Conservation (phyloP, 2,329 filamentous ascomycete species). For the Alternaria consortialis region DNA sequence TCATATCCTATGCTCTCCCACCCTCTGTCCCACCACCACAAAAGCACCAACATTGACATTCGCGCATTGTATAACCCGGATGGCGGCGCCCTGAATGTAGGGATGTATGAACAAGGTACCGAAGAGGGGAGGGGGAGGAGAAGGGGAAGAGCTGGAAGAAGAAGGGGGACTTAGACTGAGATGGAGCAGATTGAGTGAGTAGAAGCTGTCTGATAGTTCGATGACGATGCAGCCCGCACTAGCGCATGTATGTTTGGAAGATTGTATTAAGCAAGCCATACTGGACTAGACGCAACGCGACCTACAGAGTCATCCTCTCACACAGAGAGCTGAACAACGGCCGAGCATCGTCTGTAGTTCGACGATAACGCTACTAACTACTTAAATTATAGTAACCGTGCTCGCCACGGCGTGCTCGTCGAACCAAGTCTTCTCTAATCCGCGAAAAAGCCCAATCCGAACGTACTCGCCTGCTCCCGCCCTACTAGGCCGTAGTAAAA, state of each 20-base stretch:
- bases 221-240: too few species aligned
- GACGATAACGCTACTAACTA: not conserved
- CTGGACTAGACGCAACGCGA: too few species aligned
- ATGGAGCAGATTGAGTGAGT: too few species aligned
- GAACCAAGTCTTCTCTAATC: not conserved
- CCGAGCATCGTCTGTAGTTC: too few species aligned
- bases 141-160: constrained; percentile 18
- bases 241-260: too few species aligned
- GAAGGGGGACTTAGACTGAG: not conserved
- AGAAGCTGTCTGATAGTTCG: too few species aligned
- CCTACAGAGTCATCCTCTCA: too few species aligned
- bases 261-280: too few species aligned
- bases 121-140: constrained; percentile 28
- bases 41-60: constrained; percentile 35
- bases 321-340: too few species aligned
- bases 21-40: too few species aligned
- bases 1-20: too few species aligned
- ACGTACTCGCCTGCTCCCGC: not conserved
- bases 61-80: constrained; percentile 43
- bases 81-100: constrained; percentile 53
- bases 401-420: not conserved
- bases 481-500: not conserved
- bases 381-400: not conserved
- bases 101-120: constrained; percentile 58
- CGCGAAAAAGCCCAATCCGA: not conserved